A percentile compares a stretch with the other conserved stretches of the same genome.
Conservation (phyloP, 352 stramenopile species). For the Phytophthora citricola region DNA sequence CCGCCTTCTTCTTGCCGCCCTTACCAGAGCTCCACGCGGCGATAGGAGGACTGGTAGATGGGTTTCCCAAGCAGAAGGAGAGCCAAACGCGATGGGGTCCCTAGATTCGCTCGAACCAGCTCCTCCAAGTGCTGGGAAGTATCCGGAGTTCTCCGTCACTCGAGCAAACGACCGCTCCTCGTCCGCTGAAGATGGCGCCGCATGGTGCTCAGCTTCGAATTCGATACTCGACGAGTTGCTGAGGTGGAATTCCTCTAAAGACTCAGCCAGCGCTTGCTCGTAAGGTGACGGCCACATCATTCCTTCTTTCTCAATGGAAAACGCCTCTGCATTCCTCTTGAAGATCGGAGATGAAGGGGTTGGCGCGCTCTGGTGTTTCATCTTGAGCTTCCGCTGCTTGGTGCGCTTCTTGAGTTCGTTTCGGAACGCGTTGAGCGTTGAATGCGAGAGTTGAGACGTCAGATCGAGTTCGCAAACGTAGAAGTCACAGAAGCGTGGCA, state of each 20-base stretch:
- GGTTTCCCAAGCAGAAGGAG: slow-evolving; percentile 52
- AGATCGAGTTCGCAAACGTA: slow-evolving; percentile 90
- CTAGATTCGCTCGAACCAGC: slow-evolving; percentile 8
- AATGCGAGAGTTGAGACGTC: slow-evolving; percentile 64
- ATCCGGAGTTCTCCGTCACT: slow-evolving; percentile 77
- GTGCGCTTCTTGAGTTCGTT: slow-evolving; percentile 80
- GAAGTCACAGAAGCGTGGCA: slow-evolving; percentile 88
- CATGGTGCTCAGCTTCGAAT: slow-evolving; percentile 23
- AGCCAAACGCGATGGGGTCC: slow-evolving; percentile 32
- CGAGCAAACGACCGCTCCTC: slow-evolving; percentile 71
- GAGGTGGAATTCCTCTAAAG: slow-evolving; percentile 53
- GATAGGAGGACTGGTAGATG: slow-evolving; percentile 38
- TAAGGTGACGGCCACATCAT: slow-evolving; percentile 65
- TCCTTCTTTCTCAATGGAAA: slow-evolving; percentile 66
- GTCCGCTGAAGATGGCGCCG: slow-evolving; percentile 13
- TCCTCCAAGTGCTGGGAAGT: slow-evolving; percentile 65
- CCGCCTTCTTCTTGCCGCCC: slow-evolving; percentile 64
- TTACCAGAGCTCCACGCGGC: slow-evolving; percentile 39
- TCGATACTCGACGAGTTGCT: slow-evolving; percentile 19
- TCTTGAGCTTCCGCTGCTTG: slow-evolving; percentile 70
- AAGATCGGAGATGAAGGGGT: slow-evolving; percentile 41
- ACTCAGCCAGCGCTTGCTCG: slow-evolving; percentile 50
- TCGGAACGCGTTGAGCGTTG: slow-evolving; percentile 67
- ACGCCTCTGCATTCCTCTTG: slow-evolving; percentile 39
- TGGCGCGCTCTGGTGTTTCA: slow-evolving; percentile 39